Conservation (phyloP, 257 asterid genomes). For the Linderniella brevidens region DNA sequence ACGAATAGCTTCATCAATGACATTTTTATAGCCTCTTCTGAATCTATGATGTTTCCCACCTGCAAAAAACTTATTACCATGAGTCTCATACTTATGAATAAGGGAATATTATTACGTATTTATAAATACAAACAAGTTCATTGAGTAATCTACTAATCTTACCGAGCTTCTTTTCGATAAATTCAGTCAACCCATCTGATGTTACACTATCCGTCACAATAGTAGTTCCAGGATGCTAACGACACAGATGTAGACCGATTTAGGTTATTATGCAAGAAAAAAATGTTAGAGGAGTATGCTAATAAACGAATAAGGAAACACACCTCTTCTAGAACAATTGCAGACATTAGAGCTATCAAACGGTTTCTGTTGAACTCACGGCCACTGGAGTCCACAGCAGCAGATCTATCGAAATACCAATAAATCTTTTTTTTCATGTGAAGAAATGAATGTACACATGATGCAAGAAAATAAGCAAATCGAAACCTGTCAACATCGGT, state of each 20-base stretch:
- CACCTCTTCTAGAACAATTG: constrained; percentile 93
- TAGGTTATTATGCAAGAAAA: constrained; percentile 12
- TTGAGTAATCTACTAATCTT: constrained; percentile 14
- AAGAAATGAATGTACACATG: constrained; percentile 6
- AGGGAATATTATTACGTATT: constrained; percentile 10
- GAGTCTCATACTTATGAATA: too few relatives aligned
- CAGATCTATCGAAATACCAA: constrained; percentile 47
- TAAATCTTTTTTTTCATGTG: constrained; percentile 10
- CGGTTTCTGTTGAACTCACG: constrained; percentile 87
- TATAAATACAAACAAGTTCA: constrained; percentile 7
- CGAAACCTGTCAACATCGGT: constrained; percentile 95
- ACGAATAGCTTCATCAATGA: constrained; percentile 93
- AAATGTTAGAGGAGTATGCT: constrained; percentile 6
- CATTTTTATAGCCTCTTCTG: constrained; percentile 99
- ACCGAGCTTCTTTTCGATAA: constrained; percentile 90
- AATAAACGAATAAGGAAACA: constrained; percentile 16
- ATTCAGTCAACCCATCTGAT: constrained; percentile 89
- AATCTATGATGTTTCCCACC: constrained; percentile 95
- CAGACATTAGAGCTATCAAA: constrained; percentile 84
- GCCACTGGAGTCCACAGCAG: constrained; percentile 95
- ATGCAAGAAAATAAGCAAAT: constrained; percentile 6
- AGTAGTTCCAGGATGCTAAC: constrained; percentile 91
- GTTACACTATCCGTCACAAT: constrained; percentile 97
- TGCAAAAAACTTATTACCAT: constrained; percentile 13
- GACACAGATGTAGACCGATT: constrained; percentile 11